Percentiles rank a stretch among this genome's conserved stretches.
phyloP scores from a whole-genome alignment of 768 basidiomycete genomes.

The Sarcodon sp. region DNA sequence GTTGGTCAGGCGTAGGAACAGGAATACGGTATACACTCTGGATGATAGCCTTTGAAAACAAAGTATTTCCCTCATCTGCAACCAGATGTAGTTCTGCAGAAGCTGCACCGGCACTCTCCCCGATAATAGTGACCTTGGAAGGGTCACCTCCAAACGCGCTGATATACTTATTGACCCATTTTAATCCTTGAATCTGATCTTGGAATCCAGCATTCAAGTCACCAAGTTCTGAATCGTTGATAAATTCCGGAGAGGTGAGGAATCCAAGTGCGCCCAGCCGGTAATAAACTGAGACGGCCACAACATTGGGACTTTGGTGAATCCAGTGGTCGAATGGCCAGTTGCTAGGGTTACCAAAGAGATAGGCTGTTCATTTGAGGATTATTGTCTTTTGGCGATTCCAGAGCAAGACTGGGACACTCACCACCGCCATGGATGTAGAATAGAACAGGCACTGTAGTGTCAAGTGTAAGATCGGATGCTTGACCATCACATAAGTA shows the following conservation, averaged over 20 bases:
- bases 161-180: constrained; percentile 26
- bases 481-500: background rate
- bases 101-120: constrained; percentile 44
- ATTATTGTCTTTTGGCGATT: too few species aligned
- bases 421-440: constrained; percentile 29
- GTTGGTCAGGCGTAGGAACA: constrained; percentile 36
- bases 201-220: constrained; percentile 42
- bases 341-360: constrained; percentile 46
- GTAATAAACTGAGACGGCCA: constrained; percentile 57
- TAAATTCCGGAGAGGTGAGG: constrained; percentile 36
- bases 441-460: constrained; percentile 22
- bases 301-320: constrained; percentile 45
- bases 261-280: constrained; percentile 54
- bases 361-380: constrained; percentile 15
- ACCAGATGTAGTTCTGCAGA: constrained; percentile 48
- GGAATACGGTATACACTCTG: constrained; percentile 48
- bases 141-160: constrained; percentile 26
- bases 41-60: constrained; percentile 45
- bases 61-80: constrained; percentile 20
- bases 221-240: constrained; percentile 18
- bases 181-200: constrained; percentile 35
- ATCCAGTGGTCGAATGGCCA: constrained; percentile 62
- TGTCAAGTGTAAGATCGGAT: background rate
- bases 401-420: too few species aligned
- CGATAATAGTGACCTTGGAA: constrained; percentile 33